These are phyloP conservation scores for Zygosaccharomyces kombuchaensis DNA, from an alignment of 805 yeast genomes.

Conservation along the genomic window DNA sequence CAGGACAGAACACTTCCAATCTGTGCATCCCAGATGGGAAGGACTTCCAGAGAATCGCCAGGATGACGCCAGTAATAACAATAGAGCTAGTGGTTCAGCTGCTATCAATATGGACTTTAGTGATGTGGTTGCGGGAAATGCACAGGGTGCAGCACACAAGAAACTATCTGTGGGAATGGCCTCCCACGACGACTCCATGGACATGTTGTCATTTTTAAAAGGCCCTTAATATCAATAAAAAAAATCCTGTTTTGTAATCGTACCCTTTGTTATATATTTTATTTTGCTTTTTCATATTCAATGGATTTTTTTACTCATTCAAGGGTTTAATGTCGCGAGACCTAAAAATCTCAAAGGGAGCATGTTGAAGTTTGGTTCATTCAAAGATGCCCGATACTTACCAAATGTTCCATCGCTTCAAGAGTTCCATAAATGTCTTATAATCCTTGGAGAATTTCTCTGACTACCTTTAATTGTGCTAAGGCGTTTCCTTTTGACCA, in stretches of 20 bases:
- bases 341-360: conserved; percentile 1
- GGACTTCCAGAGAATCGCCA: conserved; percentile 1
- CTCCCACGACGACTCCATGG: conserved; percentile 18
- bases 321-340: not conserved
- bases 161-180: conserved; percentile 1
- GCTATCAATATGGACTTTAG: conserved; percentile 11
- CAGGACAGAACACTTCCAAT: not conserved
- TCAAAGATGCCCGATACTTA: not conserved
- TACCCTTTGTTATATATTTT: not conserved
- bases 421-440: not conserved
- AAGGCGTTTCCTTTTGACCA: conserved; percentile 40
- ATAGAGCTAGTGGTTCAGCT: not conserved
- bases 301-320: not conserved
- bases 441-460: conserved; percentile 10
- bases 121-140: conserved; percentile 4
- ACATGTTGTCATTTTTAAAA: conserved; percentile 28
- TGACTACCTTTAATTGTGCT: conserved; percentile 54
- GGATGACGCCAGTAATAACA: conserved; percentile 1
- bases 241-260: not conserved
- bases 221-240: conserved; percentile 13
- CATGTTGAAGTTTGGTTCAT: not conserved
- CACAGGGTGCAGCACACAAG: not conserved
- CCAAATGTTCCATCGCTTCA: not conserved
- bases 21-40: not conserved
- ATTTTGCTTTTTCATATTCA: not conserved